phyloP scores from a whole-genome alignment of 2,329 filamentous ascomycete genomes.

The Nigrospora sphaerica region DNA sequence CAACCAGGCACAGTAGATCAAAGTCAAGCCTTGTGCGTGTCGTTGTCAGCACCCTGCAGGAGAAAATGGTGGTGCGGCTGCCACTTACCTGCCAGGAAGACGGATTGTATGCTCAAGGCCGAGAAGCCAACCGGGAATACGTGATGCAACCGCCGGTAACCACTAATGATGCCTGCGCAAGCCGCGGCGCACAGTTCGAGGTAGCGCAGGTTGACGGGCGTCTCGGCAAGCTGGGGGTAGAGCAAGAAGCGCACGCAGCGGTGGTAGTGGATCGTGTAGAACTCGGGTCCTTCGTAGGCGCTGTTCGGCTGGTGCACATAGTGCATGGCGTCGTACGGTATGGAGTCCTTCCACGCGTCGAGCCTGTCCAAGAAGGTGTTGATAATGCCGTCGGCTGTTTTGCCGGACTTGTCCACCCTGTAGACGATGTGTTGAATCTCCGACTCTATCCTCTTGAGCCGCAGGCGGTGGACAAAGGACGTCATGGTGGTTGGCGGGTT shows the following conservation, averaged over 20 bases:
- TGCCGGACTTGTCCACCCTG: slow-evolving; percentile 15
- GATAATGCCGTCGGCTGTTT: slow-evolving; percentile 14
- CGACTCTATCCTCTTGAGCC: slow-evolving; percentile 21
- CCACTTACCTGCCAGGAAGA: slow-evolving; percentile 19
- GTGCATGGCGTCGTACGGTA: slow-evolving; percentile 16
- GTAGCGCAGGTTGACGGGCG: slow-evolving; percentile 18
- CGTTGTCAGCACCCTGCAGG: no score
- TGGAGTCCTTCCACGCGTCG: slow-evolving; percentile 16
- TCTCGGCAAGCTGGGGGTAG: slow-evolving; percentile 18
- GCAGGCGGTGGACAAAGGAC: slow-evolving; percentile 19
- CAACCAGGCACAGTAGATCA: slow-evolving; percentile 21
- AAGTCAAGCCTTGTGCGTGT: slow-evolving; percentile 12
- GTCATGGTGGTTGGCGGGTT: slow-evolving; percentile 17
- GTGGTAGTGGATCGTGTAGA: slow-evolving; percentile 23
- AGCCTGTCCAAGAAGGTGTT: slow-evolving; percentile 16
- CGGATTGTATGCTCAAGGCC: slow-evolving; percentile 21
- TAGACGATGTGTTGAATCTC: slow-evolving; percentile 22
- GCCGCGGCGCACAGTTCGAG: slow-evolving; percentile 17
- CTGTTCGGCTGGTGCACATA: slow-evolving; percentile 17
- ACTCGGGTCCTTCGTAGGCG: slow-evolving; percentile 17
- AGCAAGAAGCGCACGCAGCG: slow-evolving; percentile 18
- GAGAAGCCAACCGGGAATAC: slow-evolving; percentile 22
- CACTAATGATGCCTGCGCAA: slow-evolving; percentile 17
- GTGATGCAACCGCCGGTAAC: slow-evolving; percentile 19
- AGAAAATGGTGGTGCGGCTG: background rate